These are phyloP conservation scores for Meredithiella fracta DNA, from an alignment of 2,329 filamentous ascomycete species.

Conservation along the genomic window DNA sequence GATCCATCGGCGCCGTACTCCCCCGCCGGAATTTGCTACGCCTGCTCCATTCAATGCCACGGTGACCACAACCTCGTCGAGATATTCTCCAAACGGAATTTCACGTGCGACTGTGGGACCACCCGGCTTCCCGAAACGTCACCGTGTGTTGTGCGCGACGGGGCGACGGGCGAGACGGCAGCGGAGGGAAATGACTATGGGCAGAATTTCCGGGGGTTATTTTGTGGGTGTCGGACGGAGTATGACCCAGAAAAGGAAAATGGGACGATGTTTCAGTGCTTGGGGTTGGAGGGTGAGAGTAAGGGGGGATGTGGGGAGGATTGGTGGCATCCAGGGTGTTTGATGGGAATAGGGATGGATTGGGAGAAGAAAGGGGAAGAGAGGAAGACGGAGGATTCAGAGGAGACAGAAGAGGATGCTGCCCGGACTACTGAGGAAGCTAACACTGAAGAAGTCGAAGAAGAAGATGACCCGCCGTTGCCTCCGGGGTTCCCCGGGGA, in stretches of 20 bases:
- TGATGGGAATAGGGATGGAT: constrained; percentile 61
- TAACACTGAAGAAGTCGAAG: not conserved
- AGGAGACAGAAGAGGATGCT: constrained; percentile 4
- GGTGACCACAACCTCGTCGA: constrained; percentile 90
- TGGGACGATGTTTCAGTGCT: constrained; percentile 95
- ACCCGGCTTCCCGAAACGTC: constrained; percentile 54
- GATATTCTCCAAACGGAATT: constrained; percentile 88
- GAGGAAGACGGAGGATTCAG: constrained; percentile 19
- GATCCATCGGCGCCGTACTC: constrained; percentile 36
- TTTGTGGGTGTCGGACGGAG: constrained; percentile 76
- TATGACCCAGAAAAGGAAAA: constrained; percentile 84
- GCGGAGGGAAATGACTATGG: constrained; percentile 78
- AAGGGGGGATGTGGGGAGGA: constrained; percentile 88
- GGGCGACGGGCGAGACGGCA: constrained; percentile 53
- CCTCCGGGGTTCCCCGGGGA: constrained; percentile 79
- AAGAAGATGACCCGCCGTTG: constrained; percentile 41
- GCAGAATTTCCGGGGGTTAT: constrained; percentile 83
- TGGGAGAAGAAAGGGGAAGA: constrained; percentile 39
- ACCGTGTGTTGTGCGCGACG: constrained; percentile 63
- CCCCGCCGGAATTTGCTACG: constrained; percentile 81
- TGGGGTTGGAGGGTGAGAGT: constrained; percentile 65
- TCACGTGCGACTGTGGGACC: constrained; percentile 91
- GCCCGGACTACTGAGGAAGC: constrained; percentile 12
- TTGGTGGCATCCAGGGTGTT: constrained; percentile 91
- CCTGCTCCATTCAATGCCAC: constrained; percentile 91